Conservation (phyloP, 75 land plant species). For the Pinus taeda region DNA sequence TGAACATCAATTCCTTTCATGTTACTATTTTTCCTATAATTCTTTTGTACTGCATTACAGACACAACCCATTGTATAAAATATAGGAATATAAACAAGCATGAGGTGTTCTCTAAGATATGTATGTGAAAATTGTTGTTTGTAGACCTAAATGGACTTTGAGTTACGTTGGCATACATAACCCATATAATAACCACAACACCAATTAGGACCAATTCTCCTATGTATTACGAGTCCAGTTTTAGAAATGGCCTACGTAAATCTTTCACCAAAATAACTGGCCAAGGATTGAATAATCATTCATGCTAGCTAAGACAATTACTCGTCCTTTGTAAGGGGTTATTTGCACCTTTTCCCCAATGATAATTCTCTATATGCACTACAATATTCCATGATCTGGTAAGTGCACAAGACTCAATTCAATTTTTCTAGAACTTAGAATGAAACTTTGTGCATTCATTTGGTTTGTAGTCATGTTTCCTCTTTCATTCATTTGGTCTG, state of each 20-base stretch:
- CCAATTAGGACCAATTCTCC: constrained; percentile 40
- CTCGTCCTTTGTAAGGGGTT: too few species aligned
- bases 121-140: constrained; percentile 89
- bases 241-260: too few species aligned
- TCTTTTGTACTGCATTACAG: constrained; percentile 21
- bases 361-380: too few species aligned
- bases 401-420: background rate
- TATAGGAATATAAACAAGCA: constrained; percentile 85
- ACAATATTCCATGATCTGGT: too few species aligned
- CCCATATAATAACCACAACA: constrained; percentile 51
- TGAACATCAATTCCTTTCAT: constrained; percentile 13
- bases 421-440: constrained; percentile 3
- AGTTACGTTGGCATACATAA: constrained; percentile 57
- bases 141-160: constrained; percentile 71
- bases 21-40: constrained; percentile 21
- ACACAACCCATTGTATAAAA: too few species aligned
- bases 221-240: constrained; percentile 24
- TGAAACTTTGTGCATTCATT: background rate
- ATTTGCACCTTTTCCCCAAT: too few species aligned
- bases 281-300: too few species aligned
- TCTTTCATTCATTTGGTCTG: background rate
- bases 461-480: too few species aligned
- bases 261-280: too few species aligned
- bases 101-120: constrained; percentile 83
- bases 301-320: too few species aligned